Base-by-base conservation (phyloP, 1,139 yeast species). In the Zygoascus sp. region DNA sequence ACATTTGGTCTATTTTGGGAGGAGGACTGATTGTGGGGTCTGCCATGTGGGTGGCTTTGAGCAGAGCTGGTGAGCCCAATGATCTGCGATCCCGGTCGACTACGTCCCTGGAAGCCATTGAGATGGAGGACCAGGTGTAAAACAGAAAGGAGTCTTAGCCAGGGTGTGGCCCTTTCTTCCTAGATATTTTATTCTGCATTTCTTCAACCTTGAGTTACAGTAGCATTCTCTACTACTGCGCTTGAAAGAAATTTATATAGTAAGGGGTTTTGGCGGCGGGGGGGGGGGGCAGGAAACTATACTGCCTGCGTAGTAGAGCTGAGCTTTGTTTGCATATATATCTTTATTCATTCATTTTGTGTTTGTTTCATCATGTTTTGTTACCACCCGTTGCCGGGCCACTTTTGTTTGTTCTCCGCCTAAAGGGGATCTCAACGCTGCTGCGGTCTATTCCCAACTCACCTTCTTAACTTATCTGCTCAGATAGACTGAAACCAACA, bases 1-100 rank as follows among this genome's bases (percentile, higher is more conserved):
- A 81, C 19, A 49, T 78, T 20, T 73, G 85, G 69, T 81, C 90
- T 51, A 67, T 80, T 56, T 58, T 81, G 35, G 97, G 97, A 1
- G 83, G 83, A 48, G 51, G 73, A 0, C 69, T 88, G 35, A 86
- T 88, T 53, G 64, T 86, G 20, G 77, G 79, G 0, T 76, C 86
- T 50, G 92, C 95, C 0, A 64, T 77, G 17, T 67, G 76, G 42
- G 81, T 84, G 11, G 70, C 86, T 8, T 19, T 47, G 28, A 47
- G 45, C 32, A 20, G 34, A 23, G 15, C 25, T 9, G 40, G 34
- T n/a, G 45, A 34, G 16, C 32, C 32, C 16, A 22, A 25, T 5
- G 36, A 32, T 19, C 10, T 42, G 15, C 32, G 32, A 25, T 35
- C 40, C 2, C 21, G 28, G 13, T 23, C 36, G 23, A 22, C 36